phyloP scores from a whole-genome alignment of 768 basidiomycete species.

The Lentinula detonsa region DNA sequence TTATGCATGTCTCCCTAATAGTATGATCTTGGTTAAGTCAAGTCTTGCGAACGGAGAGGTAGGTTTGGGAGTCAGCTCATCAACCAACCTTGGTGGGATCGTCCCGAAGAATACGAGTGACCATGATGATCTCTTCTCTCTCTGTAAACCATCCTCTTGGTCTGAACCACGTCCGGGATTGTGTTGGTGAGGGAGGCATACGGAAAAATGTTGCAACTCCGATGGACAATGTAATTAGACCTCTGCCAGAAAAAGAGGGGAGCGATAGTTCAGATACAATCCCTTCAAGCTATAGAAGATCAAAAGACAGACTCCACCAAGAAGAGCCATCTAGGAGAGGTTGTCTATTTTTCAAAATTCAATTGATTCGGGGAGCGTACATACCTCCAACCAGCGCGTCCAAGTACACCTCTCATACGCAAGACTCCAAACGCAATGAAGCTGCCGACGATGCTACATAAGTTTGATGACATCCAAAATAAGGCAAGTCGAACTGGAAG shows the following conservation, averaged over 20 bases:
- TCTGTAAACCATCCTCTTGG: constrained; percentile 62
- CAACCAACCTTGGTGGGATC: constrained; percentile 48
- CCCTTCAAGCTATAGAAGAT: background rate
- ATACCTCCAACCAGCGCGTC: constrained; percentile 46
- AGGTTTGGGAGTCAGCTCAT: background rate
- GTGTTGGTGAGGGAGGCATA: constrained; percentile 57
- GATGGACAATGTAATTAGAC: constrained; percentile 43
- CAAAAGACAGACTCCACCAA: constrained; percentile 37
- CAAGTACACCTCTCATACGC: constrained; percentile 49
- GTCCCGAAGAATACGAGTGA: constrained; percentile 55
- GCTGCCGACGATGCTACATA: constrained; percentile 40
- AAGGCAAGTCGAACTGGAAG: constrained; percentile 49
- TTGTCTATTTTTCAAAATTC: background rate
- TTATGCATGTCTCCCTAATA: constrained; percentile 63
- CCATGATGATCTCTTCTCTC: constrained; percentile 54
- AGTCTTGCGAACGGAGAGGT: background rate
- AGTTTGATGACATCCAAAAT: constrained; percentile 47
- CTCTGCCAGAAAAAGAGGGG: constrained; percentile 18
- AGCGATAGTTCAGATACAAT: background rate
- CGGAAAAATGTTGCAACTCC: constrained; percentile 50
- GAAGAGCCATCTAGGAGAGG: constrained; percentile 44
- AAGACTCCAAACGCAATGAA: constrained; percentile 61
- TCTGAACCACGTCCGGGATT: constrained; percentile 51
- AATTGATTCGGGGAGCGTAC: background rate
- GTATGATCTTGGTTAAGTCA: background rate